Percentiles rank a stretch among this genome's conserved stretches.
phyloP scores from a whole-genome alignment of 1,284 basidiomycete species.

The Cerrena zonata region DNA sequence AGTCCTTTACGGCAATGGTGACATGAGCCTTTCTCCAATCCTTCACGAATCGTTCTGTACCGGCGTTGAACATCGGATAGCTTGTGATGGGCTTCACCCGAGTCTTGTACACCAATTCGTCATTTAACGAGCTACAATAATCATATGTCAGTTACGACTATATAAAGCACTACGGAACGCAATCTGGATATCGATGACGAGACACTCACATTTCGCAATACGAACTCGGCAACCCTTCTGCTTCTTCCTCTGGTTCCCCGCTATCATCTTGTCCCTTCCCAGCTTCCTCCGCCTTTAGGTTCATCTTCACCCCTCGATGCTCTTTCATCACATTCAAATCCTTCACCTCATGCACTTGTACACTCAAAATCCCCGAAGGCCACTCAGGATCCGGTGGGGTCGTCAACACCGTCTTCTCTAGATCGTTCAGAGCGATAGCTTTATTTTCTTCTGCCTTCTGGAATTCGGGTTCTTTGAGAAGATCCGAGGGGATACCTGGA shows the following conservation, averaged over 20 bases:
- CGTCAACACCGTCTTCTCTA: constrained; percentile 45
- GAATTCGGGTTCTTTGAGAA: constrained; percentile 28
- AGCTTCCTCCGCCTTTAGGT: background rate
- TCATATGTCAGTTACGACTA: background rate
- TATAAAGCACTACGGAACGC: background rate
- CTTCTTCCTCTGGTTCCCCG: constrained; percentile 45
- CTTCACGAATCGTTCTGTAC: constrained; percentile 57
- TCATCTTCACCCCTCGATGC: constrained; percentile 20
- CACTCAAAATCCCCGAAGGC: constrained; percentile 53
- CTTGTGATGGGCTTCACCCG: constrained; percentile 47
- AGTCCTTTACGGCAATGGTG: constrained; percentile 54
- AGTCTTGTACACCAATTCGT: constrained; percentile 46
- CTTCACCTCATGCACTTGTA: constrained; percentile 51
- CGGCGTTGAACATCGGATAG: constrained; percentile 63
- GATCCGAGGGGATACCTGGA: constrained; percentile 30
- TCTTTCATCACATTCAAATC: constrained; percentile 25
- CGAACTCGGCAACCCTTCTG: constrained; percentile 47
- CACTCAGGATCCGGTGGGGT: constrained; percentile 56
- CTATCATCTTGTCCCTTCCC: constrained; percentile 50
- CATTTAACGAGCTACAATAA: constrained; percentile 43
- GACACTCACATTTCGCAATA: constrained; percentile 46
- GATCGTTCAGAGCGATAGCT: constrained; percentile 27
- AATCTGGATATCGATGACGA: no score
- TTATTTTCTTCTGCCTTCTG: constrained; percentile 26
- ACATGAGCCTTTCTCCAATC: constrained; percentile 60